phyloP scores from a whole-genome alignment of 441 rosid species.

The Pelargonium cotyledonis region DNA sequence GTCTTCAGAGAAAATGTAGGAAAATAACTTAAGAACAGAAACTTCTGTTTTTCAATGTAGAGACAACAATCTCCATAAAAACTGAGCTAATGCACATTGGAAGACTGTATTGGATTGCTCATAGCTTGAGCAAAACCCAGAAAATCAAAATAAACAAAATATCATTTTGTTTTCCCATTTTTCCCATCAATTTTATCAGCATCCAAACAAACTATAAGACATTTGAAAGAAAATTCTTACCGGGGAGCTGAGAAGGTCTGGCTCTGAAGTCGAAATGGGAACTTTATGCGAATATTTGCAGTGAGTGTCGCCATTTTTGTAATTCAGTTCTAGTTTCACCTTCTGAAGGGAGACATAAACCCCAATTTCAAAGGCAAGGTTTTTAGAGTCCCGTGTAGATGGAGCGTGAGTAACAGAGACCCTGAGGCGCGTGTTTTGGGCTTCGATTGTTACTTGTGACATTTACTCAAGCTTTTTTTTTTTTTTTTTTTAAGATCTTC shows the following conservation, averaged over 20 bases:
- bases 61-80: neutral
- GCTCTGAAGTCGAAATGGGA: neutral
- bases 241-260: neutral
- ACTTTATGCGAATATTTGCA: neutral
- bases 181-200: neutral
- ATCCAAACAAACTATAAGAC: neutral
- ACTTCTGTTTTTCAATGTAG: neutral
- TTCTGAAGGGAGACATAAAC: neutral
- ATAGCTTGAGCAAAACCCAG: neutral
- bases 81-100: neutral
- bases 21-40: neutral
- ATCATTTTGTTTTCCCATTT: neutral
- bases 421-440: neutral
- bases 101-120: neutral
- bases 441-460: neutral
- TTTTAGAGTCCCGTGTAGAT: neutral
- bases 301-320: neutral
- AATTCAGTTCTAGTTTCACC: neutral
- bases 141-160: neutral
- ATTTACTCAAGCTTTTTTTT: no score
- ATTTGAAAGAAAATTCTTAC: neutral
- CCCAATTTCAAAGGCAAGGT: neutral
- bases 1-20: neutral
- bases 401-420: slow-evolving; percentile 7
- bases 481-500: no score